phyloP scores from a whole-genome alignment of 768 basidiomycete species.

The Termitomyces eurrhizus region DNA sequence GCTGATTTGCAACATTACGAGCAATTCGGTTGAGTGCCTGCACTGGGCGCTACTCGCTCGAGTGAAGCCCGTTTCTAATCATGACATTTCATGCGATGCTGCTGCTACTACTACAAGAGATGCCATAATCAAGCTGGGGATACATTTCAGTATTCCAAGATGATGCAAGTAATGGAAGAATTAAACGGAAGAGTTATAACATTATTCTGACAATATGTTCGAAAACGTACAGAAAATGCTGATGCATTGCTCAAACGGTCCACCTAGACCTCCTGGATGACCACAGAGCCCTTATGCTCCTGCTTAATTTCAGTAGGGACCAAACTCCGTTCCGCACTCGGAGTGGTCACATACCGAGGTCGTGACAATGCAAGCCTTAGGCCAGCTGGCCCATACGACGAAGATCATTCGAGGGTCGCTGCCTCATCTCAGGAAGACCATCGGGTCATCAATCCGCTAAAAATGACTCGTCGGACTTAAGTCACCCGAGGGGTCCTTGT shows the following conservation, averaged over 20 bases:
- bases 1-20: not conserved
- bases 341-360: not conserved
- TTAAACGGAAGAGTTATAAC: not conserved
- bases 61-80: not conserved
- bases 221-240: not conserved
- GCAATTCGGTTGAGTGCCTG: not conserved
- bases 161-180: not conserved
- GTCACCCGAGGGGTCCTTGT: not conserved
- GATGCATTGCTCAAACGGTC: not conserved
- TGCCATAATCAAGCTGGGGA: not conserved
- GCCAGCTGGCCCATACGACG: not conserved
- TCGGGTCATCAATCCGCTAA: not conserved
- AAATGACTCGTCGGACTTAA: not conserved
- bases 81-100: not conserved
- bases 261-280: not conserved
- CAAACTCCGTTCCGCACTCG: not conserved
- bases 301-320: not conserved
- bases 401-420: not conserved
- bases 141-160: not conserved
- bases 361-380: not conserved
- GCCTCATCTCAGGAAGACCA: not conserved
- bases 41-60: not conserved
- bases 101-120: not conserved
- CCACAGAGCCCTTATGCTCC: not conserved
- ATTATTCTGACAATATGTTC: too few species aligned